phyloP scores from a whole-genome alignment of 345 rosid species.

The Syzygium oleosum region DNA sequence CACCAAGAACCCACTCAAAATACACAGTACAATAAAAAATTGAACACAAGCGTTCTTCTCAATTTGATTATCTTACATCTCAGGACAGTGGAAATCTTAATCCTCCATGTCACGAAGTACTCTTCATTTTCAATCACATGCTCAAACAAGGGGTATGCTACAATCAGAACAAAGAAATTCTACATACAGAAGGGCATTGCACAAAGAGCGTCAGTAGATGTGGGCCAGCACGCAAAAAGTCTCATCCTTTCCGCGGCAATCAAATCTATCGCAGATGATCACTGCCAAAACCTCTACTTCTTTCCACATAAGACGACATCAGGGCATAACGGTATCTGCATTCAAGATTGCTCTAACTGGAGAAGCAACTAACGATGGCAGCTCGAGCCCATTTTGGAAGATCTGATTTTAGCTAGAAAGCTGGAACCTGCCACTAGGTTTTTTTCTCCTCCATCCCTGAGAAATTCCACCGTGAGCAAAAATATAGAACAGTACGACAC shows the following conservation, averaged over 20 bases:
- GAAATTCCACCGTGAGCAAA: not conserved
- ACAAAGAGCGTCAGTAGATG: not conserved
- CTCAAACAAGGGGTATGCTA: conserved; percentile 28
- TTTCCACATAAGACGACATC: not conserved
- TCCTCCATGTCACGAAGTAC: not conserved
- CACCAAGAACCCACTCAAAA: not conserved
- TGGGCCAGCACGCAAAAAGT: not conserved
- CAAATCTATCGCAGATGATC: not conserved
- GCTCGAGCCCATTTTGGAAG: conserved; percentile 2
- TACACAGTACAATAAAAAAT: not conserved
- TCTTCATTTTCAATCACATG: conserved; percentile 11
- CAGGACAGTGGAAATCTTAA: not conserved
- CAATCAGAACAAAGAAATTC: conserved; percentile 13
- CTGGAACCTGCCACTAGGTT: conserved; percentile 71
- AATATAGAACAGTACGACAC: not conserved
- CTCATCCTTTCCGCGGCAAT: not conserved
- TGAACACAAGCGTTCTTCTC: not conserved
- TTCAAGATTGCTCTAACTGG: not conserved
- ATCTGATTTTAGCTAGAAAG: conserved; percentile 43
- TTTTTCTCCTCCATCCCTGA: conserved; percentile 94
- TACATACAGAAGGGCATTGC: not conserved
- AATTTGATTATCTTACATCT: not conserved
- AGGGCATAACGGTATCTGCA: not conserved
- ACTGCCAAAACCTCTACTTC: not conserved
- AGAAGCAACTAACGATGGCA: not conserved